Conservation (phyloP, 305 asterid species). For the Fraxinus velutina region DNA sequence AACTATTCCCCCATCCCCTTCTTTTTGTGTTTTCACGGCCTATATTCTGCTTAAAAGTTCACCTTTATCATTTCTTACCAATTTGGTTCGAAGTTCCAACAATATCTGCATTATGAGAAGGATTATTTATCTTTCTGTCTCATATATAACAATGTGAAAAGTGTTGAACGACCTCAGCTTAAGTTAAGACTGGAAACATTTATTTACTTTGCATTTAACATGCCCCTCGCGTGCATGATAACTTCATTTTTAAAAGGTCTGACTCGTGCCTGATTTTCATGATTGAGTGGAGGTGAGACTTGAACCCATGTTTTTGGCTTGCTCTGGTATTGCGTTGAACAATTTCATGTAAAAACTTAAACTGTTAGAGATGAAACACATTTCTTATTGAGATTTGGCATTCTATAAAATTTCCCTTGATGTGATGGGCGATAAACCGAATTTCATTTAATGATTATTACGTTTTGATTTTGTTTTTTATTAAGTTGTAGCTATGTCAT, state of each 20-base stretch:
- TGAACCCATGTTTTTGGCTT: neutral
- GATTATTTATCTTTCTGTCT: conserved; percentile 88
- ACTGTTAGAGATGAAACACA: neutral
- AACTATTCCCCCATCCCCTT: neutral
- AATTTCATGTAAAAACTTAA: neutral
- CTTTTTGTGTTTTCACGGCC: neutral
- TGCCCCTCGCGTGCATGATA: neutral
- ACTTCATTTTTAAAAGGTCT: neutral
- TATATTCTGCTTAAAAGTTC: neutral
- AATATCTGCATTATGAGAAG: conserved; percentile 83
- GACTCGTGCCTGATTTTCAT: neutral
- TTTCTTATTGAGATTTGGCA: neutral
- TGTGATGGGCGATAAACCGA: conserved; percentile 57
- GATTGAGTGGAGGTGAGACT: neutral
- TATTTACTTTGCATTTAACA: neutral
- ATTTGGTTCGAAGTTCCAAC: conserved; percentile 66
- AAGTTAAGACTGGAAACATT: neutral
- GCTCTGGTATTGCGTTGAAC: neutral
- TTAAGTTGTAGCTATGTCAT: conserved; percentile 17
- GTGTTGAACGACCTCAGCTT: conserved; percentile 12
- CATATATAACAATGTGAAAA: conserved; percentile 74
- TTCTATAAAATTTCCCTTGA: conserved; percentile 53
- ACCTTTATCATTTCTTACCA: neutral
- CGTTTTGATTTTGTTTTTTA: conserved; percentile 10
- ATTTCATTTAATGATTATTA: neutral